Conservation (phyloP, 2,329 filamentous ascomycete species). For the Achaetomium macrosporum region DNA sequence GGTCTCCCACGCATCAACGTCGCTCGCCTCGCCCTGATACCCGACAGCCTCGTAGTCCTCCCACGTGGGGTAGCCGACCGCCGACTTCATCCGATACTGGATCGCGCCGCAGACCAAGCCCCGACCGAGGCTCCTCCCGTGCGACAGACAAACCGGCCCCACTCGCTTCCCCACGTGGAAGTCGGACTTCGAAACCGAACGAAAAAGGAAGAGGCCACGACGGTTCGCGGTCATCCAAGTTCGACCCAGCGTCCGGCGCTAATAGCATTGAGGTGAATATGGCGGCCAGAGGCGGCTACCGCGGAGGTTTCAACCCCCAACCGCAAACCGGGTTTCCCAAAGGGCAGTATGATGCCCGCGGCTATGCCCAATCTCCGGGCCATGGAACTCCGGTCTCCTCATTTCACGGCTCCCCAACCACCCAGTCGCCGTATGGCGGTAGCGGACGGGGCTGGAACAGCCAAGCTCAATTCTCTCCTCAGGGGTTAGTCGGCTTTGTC, state of each 20-base stretch:
- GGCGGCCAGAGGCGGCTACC: conserved; percentile 38
- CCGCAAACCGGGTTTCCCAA: conserved; percentile 33
- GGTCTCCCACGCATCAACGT: conserved; percentile 21
- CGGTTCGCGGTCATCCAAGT: conserved; percentile 34
- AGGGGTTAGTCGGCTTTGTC: conserved; percentile 33
- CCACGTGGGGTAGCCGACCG: conserved; percentile 20
- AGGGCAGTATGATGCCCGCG: conserved; percentile 34
- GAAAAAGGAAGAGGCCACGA: conserved; percentile 37
- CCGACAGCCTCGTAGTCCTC: conserved; percentile 20
- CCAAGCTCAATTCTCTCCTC: conserved; percentile 34
- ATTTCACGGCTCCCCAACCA: conserved; percentile 40
- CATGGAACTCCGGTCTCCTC: conserved; percentile 39
- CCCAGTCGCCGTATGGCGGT: conserved; percentile 39
- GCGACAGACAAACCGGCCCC: conserved; percentile 8
- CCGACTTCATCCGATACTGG: conserved; percentile 22
- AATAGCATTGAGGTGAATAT: conserved; percentile 49
- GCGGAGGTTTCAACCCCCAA: conserved; percentile 36
- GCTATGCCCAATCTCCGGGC: conserved; percentile 36
- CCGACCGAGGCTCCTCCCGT: conserved; percentile 13
- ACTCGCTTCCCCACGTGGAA: conserved; percentile 16
- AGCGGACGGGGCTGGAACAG: conserved; percentile 36
- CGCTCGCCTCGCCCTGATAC: conserved; percentile 18
- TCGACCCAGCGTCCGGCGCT: conserved; percentile 38
- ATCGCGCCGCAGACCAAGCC: conserved; percentile 20
- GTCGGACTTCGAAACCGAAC: conserved; percentile 13